These are phyloP conservation scores for Blastobotrys illinoisensis DNA, from an alignment of 1,139 yeast species.

Conservation along the genomic window DNA sequence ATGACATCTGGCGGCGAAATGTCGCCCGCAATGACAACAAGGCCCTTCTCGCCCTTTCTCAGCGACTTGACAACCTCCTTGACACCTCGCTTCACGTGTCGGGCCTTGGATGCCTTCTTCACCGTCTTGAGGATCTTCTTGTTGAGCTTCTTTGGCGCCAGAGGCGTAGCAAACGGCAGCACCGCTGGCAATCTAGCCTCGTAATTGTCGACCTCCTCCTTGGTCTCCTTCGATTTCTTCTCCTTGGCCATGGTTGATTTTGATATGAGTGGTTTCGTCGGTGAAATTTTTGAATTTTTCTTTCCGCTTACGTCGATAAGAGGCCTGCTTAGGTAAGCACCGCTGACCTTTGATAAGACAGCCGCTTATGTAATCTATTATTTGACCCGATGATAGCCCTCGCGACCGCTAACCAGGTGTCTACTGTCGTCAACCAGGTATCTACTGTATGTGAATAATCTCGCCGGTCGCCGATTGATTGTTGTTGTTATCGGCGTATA, in stretches of 20 bases:
- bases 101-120: constrained; percentile 95
- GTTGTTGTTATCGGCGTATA: no score
- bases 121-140: constrained; percentile 93
- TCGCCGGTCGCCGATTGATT: no score
- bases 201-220: constrained; percentile 65
- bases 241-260: constrained; percentile 29
- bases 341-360: no score
- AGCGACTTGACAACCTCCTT: constrained; percentile 97
- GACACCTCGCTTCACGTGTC: constrained; percentile 97
- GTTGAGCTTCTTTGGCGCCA: constrained; percentile 93
- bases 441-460: no score
- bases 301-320: not conserved
- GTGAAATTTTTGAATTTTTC: not conserved
- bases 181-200: constrained; percentile 87
- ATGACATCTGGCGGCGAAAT: constrained; percentile 96
- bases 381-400: no score
- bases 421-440: no score
- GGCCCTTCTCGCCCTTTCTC: constrained; percentile 96
- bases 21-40: constrained; percentile 95
- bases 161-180: constrained; percentile 87
- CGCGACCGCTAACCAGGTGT: no score
- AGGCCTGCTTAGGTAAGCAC: not conserved
- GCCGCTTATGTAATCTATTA: no score
- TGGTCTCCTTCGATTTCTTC: constrained; percentile 20
- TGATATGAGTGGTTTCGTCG: not conserved